phyloP scores from a whole-genome alignment of 169 alveolate genomes.

The Cryptosporidium muris region DNA sequence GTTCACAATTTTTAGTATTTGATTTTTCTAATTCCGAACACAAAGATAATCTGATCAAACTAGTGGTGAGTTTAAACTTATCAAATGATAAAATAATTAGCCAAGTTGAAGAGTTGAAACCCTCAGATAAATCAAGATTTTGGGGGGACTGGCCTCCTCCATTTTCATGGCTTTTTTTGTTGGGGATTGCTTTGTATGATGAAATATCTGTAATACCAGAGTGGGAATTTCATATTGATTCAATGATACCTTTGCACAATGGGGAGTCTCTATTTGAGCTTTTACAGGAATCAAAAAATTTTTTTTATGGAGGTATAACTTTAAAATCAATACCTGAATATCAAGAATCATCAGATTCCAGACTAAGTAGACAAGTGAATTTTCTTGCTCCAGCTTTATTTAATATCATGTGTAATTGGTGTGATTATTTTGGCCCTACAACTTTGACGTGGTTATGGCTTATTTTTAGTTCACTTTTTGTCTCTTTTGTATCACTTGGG shows the following conservation, averaged over 20 bases:
- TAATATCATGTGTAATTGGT: conserved; percentile 63
- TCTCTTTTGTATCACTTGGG: conserved; percentile 13
- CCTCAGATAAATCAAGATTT: conserved; percentile 28
- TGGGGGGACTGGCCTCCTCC: conserved; percentile 73
- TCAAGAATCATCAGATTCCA: neutral
- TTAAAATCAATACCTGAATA: conserved; percentile 2
- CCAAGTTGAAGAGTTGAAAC: conserved; percentile 64
- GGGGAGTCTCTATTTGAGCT: conserved; percentile 67
- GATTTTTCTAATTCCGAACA: conserved; percentile 28
- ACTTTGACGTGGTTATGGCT: conserved; percentile 56
- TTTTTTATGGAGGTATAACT: conserved; percentile 1
- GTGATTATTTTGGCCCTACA: conserved; percentile 67
- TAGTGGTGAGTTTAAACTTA: conserved; percentile 39
- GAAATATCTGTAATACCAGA: conserved; percentile 16
- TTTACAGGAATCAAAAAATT: conserved; percentile 29
- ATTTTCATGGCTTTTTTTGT: conserved; percentile 60
- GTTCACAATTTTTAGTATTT: conserved; percentile 36
- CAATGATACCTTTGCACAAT: conserved; percentile 48
- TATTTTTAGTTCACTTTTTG: conserved; percentile 8
- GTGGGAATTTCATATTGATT: conserved; percentile 37
- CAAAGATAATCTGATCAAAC: conserved; percentile 10
- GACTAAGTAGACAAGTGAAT: too few species aligned
- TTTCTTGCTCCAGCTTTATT: conserved; percentile 24
- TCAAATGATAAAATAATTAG: conserved; percentile 43
- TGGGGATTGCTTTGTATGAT: conserved; percentile 44